phyloP scores from a whole-genome alignment of 495 filamentous ascomycete species.

The Podospora sp. region DNA sequence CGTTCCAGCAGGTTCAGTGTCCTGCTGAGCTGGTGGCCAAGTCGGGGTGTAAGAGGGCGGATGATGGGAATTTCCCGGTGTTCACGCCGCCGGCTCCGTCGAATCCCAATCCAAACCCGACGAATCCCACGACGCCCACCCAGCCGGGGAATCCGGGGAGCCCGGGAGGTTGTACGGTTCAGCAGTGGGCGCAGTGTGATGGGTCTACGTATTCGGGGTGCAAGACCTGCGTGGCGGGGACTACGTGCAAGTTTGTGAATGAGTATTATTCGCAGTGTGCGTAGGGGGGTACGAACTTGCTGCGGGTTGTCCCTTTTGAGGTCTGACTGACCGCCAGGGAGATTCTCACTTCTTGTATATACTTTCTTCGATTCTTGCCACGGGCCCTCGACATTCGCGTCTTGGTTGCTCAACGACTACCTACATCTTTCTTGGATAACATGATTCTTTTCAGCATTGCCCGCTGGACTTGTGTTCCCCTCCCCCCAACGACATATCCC shows the following conservation, averaged over 20 bases:
- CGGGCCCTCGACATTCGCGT: no score
- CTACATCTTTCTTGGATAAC: no score
- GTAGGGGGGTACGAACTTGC: not conserved
- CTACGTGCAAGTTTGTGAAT: conserved; percentile 40
- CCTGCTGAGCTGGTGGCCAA: conserved; percentile 54
- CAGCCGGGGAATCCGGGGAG: conserved; percentile 3
- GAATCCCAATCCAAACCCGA: conserved; percentile 12
- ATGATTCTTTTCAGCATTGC: no score
- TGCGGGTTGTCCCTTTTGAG: no score
- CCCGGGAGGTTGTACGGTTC: conserved; percentile 25
- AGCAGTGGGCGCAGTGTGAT: conserved; percentile 50
- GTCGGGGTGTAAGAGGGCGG: conserved; percentile 49
- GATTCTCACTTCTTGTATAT: no score
- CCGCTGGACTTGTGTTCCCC: no score
- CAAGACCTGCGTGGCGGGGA: conserved; percentile 37
- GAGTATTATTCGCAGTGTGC: conserved; percentile 47
- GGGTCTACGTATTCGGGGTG: conserved; percentile 46
- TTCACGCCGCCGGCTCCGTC: conserved; percentile 22
- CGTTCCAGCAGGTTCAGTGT: conserved; percentile 57
- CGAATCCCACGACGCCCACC: not conserved
- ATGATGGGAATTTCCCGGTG: conserved; percentile 39
- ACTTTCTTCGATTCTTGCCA: no score
- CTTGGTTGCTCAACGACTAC: no score
- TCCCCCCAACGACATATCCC: no score
- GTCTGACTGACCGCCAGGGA: no score